Conservation (phyloP, 805 yeast genomes). For the Limtongia smithiae region DNA sequence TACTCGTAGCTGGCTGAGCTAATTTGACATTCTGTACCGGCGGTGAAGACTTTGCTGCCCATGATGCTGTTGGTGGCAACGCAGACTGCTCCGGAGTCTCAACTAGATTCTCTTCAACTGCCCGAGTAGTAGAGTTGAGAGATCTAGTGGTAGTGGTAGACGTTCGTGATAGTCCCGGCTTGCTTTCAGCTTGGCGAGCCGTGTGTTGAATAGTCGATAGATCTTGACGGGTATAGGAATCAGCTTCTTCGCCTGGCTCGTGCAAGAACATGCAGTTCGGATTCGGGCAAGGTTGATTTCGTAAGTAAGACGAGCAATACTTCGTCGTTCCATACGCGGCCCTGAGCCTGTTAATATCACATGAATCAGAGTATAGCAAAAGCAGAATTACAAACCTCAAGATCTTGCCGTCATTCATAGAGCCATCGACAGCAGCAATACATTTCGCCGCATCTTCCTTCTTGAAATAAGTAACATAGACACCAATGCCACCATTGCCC, state of each 20-base stretch:
- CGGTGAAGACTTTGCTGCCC: slow-evolving; percentile 50
- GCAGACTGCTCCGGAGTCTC: slow-evolving; percentile 43
- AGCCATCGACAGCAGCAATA: slow-evolving; percentile 87
- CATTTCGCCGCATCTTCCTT: slow-evolving; percentile 96
- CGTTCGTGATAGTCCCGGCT: slow-evolving; percentile 15
- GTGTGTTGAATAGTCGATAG: slow-evolving; percentile 62
- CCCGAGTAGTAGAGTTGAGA: background rate
- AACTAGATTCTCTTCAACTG: slow-evolving; percentile 10
- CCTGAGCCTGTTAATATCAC: too few species aligned
- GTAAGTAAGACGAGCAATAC: slow-evolving; percentile 91
- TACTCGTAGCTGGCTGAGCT: slow-evolving; percentile 1
- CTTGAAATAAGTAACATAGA: slow-evolving; percentile 86
- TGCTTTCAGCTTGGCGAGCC: slow-evolving; percentile 36
- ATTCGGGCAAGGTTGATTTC: slow-evolving; percentile 96
- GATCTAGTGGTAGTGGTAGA: background rate
- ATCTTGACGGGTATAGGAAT: slow-evolving; percentile 86
- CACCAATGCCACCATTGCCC: slow-evolving; percentile 79
- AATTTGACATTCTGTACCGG: slow-evolving; percentile 31
- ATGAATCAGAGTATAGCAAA: too few species aligned
- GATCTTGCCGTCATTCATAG: slow-evolving; percentile 84
- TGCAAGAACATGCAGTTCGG: slow-evolving; percentile 98
- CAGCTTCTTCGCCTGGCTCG: slow-evolving; percentile 99
- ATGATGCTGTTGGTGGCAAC: slow-evolving; percentile 68
- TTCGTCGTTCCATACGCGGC: slow-evolving; percentile 99
- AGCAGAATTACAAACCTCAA: slow-evolving; percentile 43